Conservation (phyloP, 2,329 filamentous ascomycete genomes). For the Colletotrichum orchidophilum region DNA sequence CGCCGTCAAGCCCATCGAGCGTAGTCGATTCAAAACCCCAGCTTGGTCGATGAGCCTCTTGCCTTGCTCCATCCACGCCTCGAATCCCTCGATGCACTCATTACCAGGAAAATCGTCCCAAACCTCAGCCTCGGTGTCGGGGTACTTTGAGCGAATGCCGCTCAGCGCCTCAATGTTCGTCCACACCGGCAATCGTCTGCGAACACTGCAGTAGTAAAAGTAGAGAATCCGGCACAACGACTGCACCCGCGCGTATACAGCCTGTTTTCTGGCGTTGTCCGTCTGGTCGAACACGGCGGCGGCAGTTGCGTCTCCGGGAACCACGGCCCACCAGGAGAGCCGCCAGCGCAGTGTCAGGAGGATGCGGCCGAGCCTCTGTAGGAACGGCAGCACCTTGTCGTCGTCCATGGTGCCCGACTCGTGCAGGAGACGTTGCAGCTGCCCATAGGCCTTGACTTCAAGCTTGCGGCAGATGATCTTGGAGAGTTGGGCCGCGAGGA, state of each 20-base stretch:
- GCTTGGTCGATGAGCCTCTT: constrained; percentile 49
- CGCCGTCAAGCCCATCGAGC: neutral
- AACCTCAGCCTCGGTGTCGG: constrained; percentile 48
- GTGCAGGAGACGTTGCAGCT: constrained; percentile 47
- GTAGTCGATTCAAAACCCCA: constrained; percentile 41
- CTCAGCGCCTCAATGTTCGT: constrained; percentile 44
- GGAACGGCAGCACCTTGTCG: constrained; percentile 42
- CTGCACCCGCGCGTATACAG: constrained; percentile 50
- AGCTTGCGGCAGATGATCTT: constrained; percentile 55
- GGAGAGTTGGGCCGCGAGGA: constrained; percentile 53
- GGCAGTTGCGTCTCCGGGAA: constrained; percentile 44
- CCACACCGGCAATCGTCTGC: constrained; percentile 52
- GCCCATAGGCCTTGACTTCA: constrained; percentile 54
- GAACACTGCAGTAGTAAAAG: constrained; percentile 54
- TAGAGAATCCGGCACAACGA: constrained; percentile 53
- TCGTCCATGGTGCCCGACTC: constrained; percentile 3
- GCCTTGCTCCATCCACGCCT: constrained; percentile 50
- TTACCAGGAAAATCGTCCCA: constrained; percentile 53
- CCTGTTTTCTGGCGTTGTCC: constrained; percentile 47
- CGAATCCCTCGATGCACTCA: constrained; percentile 49
- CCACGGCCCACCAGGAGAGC: constrained; percentile 52
- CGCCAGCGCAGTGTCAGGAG: constrained; percentile 54
- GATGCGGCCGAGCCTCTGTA: constrained; percentile 24
- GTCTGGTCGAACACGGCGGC: constrained; percentile 38
- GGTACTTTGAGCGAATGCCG: constrained; percentile 50